These are phyloP conservation scores for Aspergillaceae sp. DNA, from an alignment of 2,329 filamentous ascomycete species.

Conservation along the genomic window DNA sequence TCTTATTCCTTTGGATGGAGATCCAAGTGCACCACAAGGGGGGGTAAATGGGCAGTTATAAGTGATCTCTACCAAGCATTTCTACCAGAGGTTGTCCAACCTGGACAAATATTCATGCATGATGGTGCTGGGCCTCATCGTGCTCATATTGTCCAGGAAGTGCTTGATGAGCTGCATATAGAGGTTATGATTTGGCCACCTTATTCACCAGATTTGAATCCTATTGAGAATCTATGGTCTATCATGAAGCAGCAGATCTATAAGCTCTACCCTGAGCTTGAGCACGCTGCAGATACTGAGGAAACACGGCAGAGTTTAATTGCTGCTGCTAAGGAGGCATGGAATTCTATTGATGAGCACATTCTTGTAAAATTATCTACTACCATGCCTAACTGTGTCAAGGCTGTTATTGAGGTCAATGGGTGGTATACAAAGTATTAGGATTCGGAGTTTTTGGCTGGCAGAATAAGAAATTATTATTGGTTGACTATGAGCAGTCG, in stretches of 20 bases:
- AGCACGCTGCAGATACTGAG: neutral
- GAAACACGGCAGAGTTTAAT: neutral
- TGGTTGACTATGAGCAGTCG: too few relatives aligned
- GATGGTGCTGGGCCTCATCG: conserved; percentile 8
- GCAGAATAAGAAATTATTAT: too few relatives aligned
- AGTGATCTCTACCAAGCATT: conserved; percentile 6
- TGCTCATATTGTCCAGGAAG: conserved; percentile 4
- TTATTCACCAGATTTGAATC: conserved; percentile 10
- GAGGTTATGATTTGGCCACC: conserved; percentile 9
- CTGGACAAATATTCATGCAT: conserved; percentile 10
- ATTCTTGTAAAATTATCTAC: neutral
- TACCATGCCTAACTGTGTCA: neutral
- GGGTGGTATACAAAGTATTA: conserved; percentile 1
- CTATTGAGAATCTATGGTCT: conserved; percentile 11
- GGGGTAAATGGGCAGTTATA: conserved; percentile 8
- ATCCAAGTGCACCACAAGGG: conserved; percentile 1
- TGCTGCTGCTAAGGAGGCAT: neutral
- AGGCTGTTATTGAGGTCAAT: neutral
- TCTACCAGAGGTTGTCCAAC: conserved; percentile 4
- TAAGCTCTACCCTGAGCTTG: conserved; percentile 6
- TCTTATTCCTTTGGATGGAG: conserved; percentile 1
- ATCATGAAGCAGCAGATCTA: conserved; percentile 10
- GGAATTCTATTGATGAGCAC: neutral
- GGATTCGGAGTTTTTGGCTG: too few relatives aligned
- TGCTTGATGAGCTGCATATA: conserved; percentile 4